Percentiles rank a stretch among this genome's conserved stretches.
These are phyloP conservation scores for Xerocomus potaroensis DNA, from an alignment of 768 basidiomycete species.

Conservation along the genomic window DNA sequence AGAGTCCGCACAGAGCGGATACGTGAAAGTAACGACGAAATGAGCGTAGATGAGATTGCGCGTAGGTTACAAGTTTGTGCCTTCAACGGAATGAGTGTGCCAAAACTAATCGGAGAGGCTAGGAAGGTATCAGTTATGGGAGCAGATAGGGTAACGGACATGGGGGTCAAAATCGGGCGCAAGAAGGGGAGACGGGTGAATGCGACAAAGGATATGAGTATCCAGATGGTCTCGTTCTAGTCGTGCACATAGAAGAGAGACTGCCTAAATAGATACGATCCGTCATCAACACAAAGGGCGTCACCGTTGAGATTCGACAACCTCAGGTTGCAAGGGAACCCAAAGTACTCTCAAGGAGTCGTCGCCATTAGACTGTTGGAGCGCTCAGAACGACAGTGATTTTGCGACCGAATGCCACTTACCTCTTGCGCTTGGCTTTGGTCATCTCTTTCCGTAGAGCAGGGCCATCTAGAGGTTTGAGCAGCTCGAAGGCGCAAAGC, in stretches of 20 bases:
- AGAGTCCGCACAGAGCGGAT: conserved; percentile 10
- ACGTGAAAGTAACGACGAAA: conserved; percentile 24
- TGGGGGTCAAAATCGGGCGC: conserved; percentile 16
- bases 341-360: conserved; percentile 21
- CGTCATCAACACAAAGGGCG: conserved; percentile 9
- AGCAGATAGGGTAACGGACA: conserved; percentile 28
- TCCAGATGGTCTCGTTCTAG: conserved; percentile 26
- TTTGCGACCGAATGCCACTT: neutral
- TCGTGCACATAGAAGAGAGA: conserved; percentile 20
- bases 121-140: conserved; percentile 29
- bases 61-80: conserved; percentile 31
- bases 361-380: conserved; percentile 32
- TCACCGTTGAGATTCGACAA: conserved; percentile 2
- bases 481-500: conserved; percentile 93
- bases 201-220: conserved; percentile 23
- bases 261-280: conserved; percentile 17
- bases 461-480: conserved; percentile 93
- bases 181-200: conserved; percentile 15
- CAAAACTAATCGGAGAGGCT: conserved; percentile 17
- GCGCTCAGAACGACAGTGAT: conserved; percentile 1
- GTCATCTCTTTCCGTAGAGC: conserved; percentile 98
- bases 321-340: conserved; percentile 3
- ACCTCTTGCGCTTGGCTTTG: conserved; percentile 98
- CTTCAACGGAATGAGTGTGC: conserved; percentile 26
- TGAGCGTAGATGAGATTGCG: conserved; percentile 30